Percentiles rank a stretch among this genome's conserved stretches.
These are phyloP conservation scores for Rhodamnia argentea DNA, from an alignment of 345 rosid genomes.

Conservation along the genomic window DNA sequence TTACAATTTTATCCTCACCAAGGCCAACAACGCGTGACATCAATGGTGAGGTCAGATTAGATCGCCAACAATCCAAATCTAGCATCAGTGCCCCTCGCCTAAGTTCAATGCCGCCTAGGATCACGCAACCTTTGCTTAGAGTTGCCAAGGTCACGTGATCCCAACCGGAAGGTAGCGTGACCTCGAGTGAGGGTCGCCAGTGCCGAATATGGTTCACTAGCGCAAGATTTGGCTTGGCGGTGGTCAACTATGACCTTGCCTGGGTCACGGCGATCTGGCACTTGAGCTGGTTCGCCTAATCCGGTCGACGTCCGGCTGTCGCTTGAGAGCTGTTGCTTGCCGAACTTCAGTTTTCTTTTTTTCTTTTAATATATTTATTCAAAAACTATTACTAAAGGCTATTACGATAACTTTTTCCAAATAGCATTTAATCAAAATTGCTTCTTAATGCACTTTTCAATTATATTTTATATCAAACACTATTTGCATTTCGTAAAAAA, in stretches of 20 bases:
- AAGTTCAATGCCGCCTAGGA: too few species aligned
- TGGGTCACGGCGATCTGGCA: background rate
- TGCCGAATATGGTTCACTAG: fast-evolving
- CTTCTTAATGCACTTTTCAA: background rate
- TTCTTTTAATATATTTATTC: background rate
- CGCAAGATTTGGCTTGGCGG: background rate
- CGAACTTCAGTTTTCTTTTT: background rate
- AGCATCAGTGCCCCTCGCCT: background rate
- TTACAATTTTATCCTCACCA: background rate
- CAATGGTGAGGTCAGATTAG: fast-evolving
- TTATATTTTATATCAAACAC: background rate
- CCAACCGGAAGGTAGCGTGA: too few species aligned
- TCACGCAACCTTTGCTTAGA: too few species aligned
- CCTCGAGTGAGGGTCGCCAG: fast-evolving
- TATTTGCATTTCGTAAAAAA: background rate
- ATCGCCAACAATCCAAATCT: background rate
- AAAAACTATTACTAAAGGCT: background rate
- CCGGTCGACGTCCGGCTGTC: background rate
- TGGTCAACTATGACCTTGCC: background rate
- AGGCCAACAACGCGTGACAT: background rate
- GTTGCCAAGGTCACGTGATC: background rate
- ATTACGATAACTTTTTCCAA: background rate
- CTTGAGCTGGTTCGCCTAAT: background rate
- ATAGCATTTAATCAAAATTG: background rate
- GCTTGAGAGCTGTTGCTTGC: background rate